Evolutionary conservation across 1,284 basidiomycete species (phyloP), one percentile per base, ranked within the genome.

Genomic region (Cryptococcus sp.): DNA sequence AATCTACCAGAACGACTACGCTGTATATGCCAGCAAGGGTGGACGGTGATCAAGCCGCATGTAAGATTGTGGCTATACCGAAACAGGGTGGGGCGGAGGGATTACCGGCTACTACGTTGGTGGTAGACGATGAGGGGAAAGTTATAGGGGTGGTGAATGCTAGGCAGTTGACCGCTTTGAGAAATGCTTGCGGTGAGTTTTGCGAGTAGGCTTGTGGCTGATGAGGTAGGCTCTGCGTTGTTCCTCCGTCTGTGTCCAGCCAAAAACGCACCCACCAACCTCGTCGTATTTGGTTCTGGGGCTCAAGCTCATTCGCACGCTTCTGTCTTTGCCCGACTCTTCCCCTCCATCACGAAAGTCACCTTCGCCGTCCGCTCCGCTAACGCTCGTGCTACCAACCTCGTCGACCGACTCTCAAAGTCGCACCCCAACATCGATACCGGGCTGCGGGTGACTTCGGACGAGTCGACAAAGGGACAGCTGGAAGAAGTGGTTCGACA

Each of bases 201-300:
- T 41, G 24, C 34, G 18, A n/a, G 14, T 26, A n/a, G 35, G 38
- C 18, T 38, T 47, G 37, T 28, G 19, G 19, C 31, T 43, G 25
- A 43, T 22, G 11, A n/a, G n/a, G n/a, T 25, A 88, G 86, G 85
- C 28, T 89, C 86, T 0, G 73, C 86, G 2, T 76, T 89, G 7
- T 84, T 85, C 4, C 80, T 81, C 0, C 78, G 74, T 16, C 67
- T 84, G 2, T 74, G 83, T 7, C 72, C 78, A 0, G 50, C 54
- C 7, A 34, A 59, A 0, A 32, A 42, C 25, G 36, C 39, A 21
- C 84, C 83, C 1, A 71, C 53, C 31, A 72, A 57, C 21, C 59
- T 91, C 35, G 76, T 86, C 7, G 77, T 82, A 12, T 86, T 91
- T 53, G 89, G 89, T 4, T 82, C 87, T 0, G 88, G 89, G 0